Conservation (phyloP, 352 stramenopile genomes). For the Aphanomyces stellatus region DNA sequence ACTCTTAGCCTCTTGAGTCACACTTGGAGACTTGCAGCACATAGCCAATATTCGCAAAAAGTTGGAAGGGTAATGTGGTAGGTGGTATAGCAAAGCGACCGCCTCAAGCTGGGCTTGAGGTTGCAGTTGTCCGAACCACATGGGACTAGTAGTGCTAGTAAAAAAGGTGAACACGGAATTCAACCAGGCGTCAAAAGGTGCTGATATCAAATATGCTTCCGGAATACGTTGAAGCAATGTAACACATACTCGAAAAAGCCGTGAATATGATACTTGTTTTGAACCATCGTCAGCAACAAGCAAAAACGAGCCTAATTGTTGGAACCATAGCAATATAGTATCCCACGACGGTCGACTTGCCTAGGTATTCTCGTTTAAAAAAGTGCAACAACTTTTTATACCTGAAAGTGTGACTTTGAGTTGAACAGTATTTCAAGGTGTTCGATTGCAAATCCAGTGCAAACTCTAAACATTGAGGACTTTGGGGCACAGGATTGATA, state of each 20-base stretch:
- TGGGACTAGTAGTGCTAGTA: slow-evolving; percentile 9
- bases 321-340: slow-evolving; percentile 60
- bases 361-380: neutral
- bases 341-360: slow-evolving; percentile 37
- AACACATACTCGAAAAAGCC: slow-evolving; percentile 7
- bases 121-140: slow-evolving; percentile 45
- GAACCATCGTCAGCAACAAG: slow-evolving; percentile 52
- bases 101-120: slow-evolving; percentile 54
- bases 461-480: slow-evolving; percentile 64
- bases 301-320: slow-evolving; percentile 53
- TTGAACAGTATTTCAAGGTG: slow-evolving; percentile 37
- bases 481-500: slow-evolving; percentile 57
- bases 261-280: neutral
- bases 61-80: slow-evolving; percentile 54
- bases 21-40: slow-evolving; percentile 58
- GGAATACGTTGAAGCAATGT: slow-evolving; percentile 68
- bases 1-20: slow-evolving; percentile 63
- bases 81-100: slow-evolving; percentile 61
- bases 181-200: neutral
- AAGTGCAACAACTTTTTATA: neutral
- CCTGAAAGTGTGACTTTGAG: neutral
- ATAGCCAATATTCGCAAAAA: slow-evolving; percentile 59
- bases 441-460: slow-evolving; percentile 58
- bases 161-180: neutral
- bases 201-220: neutral